Evolutionary conservation across 176 grass and related monocot species (phyloP), one percentile per base, ranked within the genome.

Genomic region (maize (Zea mays)): DNA sequence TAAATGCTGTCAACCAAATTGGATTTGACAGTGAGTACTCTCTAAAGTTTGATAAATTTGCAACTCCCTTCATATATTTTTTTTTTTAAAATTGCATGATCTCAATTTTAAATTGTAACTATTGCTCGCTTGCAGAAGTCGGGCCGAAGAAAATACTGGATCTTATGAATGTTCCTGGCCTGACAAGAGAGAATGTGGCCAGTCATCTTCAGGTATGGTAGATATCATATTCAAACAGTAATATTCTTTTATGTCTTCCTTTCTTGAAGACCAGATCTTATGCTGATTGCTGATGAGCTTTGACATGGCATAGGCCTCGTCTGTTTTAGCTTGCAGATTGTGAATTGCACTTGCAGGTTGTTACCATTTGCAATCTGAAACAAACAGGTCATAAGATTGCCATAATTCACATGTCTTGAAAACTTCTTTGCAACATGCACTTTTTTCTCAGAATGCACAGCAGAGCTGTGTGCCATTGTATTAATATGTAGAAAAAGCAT

Each of bases 1-100:
- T 99, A 21, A 96, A 96, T 86, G 96, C 96, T 21, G 96, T 99
- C 27, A 99, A 99, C 72, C 96, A 99, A 89, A 99, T 96, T 73
- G 96, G 96, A 88, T 93, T 99, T 44, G 96, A 99, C 69, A 99
- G 96, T 99, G 59, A 92, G 96, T 99, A 48, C 52, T 66, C 37
- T 51, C 55, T 79, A 76, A 78, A 62, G 67, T 14, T 62, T 65
- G 17, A 58, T 52, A 64, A 41, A 43, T 50, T 79, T 79, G 5
- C 42, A 73, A 35, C 19, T 52, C 13, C 15, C n/a, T 81, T 87
- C 7, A 9, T 63, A 71, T 74, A 67, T 69, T 71, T 65, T 14
- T 27, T 38, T 38, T 39, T 39, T 39, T 1, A 39, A 72, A 7
- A 38, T 20, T 16, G 1, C 42, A 77, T 62, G 56, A 75, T 72